phyloP scores from a whole-genome alignment of 2,329 filamentous ascomycete genomes.

The Colletotrichum agaves region DNA sequence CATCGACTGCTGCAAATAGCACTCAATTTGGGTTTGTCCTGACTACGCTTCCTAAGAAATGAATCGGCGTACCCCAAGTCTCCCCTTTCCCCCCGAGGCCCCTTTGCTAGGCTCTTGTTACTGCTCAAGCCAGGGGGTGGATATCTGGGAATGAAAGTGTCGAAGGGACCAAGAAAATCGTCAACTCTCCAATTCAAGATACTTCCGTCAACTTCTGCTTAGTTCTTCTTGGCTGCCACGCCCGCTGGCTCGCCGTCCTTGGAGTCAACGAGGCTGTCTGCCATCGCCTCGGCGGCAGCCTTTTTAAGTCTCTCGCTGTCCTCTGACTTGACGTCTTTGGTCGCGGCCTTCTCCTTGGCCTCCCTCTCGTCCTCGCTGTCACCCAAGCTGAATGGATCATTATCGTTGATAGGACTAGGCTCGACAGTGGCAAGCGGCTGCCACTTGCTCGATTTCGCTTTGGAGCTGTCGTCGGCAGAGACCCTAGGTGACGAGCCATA shows the following conservation, averaged over 20 bases:
- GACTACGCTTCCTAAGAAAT: conserved; percentile 34
- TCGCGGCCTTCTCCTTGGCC: conserved; percentile 69
- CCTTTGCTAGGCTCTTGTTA: conserved; percentile 19
- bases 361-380: conserved; percentile 95
- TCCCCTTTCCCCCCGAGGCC: conserved; percentile 31
- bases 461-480: conserved; percentile 61
- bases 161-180: conserved; percentile 8
- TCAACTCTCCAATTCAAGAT: background rate
- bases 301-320: conserved; percentile 73
- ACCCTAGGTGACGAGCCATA: conserved; percentile 74
- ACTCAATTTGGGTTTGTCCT: conserved; percentile 29
- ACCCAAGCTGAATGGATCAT: conserved; percentile 95
- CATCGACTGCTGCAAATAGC: background rate
- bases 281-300: conserved; percentile 71
- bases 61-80: conserved; percentile 30
- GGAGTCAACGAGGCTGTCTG: conserved; percentile 62
- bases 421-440: conserved; percentile 89
- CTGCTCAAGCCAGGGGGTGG: conserved; percentile 28
- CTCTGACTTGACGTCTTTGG: conserved; percentile 62
- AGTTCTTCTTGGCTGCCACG: conserved; percentile 49
- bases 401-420: conserved; percentile 70
- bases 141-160: conserved; percentile 37
- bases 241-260: conserved; percentile 49
- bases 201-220: conserved; percentile 17
- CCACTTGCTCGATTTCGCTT: conserved; percentile 89